These are phyloP conservation scores for Pseudoneurospora amorphoporcata DNA, from an alignment of 495 filamentous ascomycete species.

Conservation along the genomic window DNA sequence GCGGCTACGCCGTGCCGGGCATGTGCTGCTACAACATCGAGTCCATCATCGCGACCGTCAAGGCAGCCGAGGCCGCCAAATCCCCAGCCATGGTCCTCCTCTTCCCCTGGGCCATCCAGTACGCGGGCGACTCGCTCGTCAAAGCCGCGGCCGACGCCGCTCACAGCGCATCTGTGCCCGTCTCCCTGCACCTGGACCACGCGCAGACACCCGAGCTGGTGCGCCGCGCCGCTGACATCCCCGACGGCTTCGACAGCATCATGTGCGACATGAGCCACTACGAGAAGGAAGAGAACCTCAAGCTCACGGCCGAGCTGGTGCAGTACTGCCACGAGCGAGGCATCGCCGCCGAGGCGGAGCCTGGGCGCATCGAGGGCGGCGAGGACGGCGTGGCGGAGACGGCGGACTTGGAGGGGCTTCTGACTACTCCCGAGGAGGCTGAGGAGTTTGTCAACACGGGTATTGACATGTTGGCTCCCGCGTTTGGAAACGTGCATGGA, in stretches of 20 bases:
- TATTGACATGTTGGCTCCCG: conserved; percentile 74
- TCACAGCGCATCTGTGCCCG: conserved; percentile 56
- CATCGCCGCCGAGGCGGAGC: conserved; percentile 73
- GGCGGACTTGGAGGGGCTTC: conserved; percentile 56
- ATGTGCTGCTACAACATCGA: conserved; percentile 86
- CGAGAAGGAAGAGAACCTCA: conserved; percentile 71
- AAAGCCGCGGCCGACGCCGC: conserved; percentile 35
- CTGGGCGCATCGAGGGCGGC: conserved; percentile 71
- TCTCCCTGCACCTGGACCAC: conserved; percentile 70
- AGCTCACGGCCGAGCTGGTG: conserved; percentile 58
- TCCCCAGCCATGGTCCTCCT: conserved; percentile 75
- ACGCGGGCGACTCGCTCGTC: conserved; percentile 46
- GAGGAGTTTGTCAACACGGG: conserved; percentile 67
- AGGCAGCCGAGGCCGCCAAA: conserved; percentile 61
- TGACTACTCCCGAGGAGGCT: conserved; percentile 73
- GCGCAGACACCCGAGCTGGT: conserved; percentile 65
- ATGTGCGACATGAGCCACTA: conserved; percentile 80
- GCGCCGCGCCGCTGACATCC: conserved; percentile 50
- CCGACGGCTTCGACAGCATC: conserved; percentile 63
- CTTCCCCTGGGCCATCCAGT: conserved; percentile 77
- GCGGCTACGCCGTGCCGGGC: conserved; percentile 60
- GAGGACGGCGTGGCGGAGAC: conserved; percentile 78
- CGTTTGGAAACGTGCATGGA: conserved; percentile 81
- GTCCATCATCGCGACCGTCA: conserved; percentile 68
- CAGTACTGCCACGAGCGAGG: conserved; percentile 62